Evolutionary conservation across 164 flowering plant genomes (phyloP).

Genomic region (Liquidambar formosana): DNA sequence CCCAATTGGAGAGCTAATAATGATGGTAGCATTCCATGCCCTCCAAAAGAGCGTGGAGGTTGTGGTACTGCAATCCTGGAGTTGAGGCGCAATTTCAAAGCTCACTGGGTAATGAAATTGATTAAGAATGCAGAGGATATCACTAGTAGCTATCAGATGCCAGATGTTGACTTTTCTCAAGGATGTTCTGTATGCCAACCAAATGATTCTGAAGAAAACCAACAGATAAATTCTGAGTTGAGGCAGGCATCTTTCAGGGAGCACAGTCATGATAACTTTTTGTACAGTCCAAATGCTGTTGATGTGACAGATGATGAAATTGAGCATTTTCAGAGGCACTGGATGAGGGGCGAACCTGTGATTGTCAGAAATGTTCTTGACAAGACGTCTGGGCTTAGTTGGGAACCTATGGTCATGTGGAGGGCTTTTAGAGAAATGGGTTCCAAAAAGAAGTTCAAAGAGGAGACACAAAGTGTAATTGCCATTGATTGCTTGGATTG

Average conservation of each 20-base stretch:
- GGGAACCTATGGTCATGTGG: constrained; percentile 53
- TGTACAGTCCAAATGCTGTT: constrained; percentile 25
- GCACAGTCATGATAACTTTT: constrained; percentile 24
- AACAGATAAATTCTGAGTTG: constrained; percentile 3
- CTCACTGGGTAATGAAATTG: constrained; percentile 12
- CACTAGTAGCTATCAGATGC: background rate
- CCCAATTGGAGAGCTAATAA: constrained; percentile 25
- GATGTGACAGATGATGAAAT: constrained; percentile 15
- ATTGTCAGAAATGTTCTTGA: constrained; percentile 35
- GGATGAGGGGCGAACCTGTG: constrained; percentile 38
- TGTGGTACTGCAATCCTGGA: constrained; percentile 25
- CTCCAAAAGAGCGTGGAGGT: constrained; percentile 32
- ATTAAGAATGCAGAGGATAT: constrained; percentile 20
- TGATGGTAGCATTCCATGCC: constrained; percentile 37
- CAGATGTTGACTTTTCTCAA: constrained; percentile 7
- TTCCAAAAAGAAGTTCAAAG: constrained; percentile 10
- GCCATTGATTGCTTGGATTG: constrained; percentile 41
- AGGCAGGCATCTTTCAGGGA: constrained; percentile 31
- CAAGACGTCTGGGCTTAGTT: constrained; percentile 32
- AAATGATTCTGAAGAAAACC: background rate
- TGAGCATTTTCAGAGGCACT: constrained; percentile 36
- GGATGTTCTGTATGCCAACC: constrained; percentile 10
- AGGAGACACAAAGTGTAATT: constrained; percentile 22
- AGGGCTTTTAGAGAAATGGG: constrained; percentile 31
- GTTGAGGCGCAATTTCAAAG: constrained; percentile 19